Conservation (phyloP, 2,329 filamentous ascomycete genomes). For the Pestalotiopsis fici region DNA sequence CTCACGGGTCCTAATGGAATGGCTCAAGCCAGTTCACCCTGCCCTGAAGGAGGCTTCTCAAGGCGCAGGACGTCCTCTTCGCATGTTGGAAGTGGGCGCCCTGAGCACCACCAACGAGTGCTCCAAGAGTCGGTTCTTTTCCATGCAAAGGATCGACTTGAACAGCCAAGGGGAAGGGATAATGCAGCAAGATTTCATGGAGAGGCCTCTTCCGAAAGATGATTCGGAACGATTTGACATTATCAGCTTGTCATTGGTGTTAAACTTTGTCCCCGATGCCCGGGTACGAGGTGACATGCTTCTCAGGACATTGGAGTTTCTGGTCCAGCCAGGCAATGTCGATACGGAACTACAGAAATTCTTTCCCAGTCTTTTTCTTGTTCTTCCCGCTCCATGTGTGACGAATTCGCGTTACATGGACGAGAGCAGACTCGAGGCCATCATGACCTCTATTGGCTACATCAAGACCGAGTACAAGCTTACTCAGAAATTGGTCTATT, state of each 20-base stretch:
- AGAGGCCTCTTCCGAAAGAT: constrained; percentile 69
- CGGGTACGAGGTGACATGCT: constrained; percentile 82
- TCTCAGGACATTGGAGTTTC: constrained; percentile 69
- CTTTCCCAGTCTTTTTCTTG: constrained; percentile 80
- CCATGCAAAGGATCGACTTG: constrained; percentile 83
- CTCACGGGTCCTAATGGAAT: constrained; percentile 63
- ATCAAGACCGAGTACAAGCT: constrained; percentile 64
- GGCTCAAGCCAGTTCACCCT: constrained; percentile 47
- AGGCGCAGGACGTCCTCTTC: constrained; percentile 37
- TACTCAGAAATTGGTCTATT: constrained; percentile 84
- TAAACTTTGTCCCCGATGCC: constrained; percentile 90
- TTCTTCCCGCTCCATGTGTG: constrained; percentile 85
- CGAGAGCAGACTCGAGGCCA: constrained; percentile 64
- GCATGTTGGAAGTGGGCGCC: constrained; percentile 86
- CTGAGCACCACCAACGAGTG: constrained; percentile 84
- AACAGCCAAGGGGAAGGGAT: constrained; percentile 85
- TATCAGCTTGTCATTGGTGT: constrained; percentile 85
- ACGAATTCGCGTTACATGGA: constrained; percentile 90
- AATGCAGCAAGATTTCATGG: constrained; percentile 90
- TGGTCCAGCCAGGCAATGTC: constrained; percentile 41
- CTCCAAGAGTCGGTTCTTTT: constrained; percentile 69
- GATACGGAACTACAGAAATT: constrained; percentile 27
- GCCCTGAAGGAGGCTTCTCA: constrained; percentile 15
- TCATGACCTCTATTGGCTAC: constrained; percentile 82
- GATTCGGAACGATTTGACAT: constrained; percentile 76